Base-by-base conservation (phyloP, 441 rosid genomes). In the Kokia cookei region DNA sequence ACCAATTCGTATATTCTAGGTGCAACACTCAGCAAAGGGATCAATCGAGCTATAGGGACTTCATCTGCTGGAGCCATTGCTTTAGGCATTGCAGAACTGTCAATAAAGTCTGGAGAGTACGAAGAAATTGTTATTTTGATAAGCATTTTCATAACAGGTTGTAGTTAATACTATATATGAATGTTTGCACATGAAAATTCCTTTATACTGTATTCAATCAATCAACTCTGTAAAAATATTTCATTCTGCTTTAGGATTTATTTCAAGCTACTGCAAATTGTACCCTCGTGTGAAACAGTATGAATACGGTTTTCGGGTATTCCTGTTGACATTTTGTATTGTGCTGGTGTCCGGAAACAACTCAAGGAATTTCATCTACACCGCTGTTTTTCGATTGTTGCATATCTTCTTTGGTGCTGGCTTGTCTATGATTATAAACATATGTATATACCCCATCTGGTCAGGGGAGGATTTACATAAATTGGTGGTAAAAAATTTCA, bases 381-480 rank as follows among this genome's bases (percentile, higher is more conserved):
- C 91, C 42, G 94, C 93, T 3, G 67, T 87, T n/a, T 86, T 80
- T 70, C 84, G 98, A 71, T 82, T 91, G 58, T 48, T 87, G 80
- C 79, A 86, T 17, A 93, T 93, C 45, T 85, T 76, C 10, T 3
- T 89, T 73, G 98, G 98, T 73, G 98, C 98, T 59, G 68, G 81
- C 40, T 83, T 89, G 15, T 85, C 93, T 80, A 78, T 93, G 71
- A 80, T 85, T 3, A 84, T 93, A 9, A 91, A 90, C 74, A 81
- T 86, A 6, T 88, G 83, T 61, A 74, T 93, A 63, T 88, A 77
- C 78, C 98, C 98, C 15, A 91, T 90, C 45, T 93, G 98, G 98
- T 86, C 97, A 58, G 98, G 97, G 15, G 98, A 93, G 75, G 97
- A 89, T 75, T 84, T 93, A 32, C 98, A 93, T 83, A 89, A 86